phyloP scores from a whole-genome alignment of 176 grass and related monocot genomes.

The bread wheat (Triticum aestivum) region IWGSC_CS_RefSeq_v2.1 NC_057806.1:374713981-374714480 shows the following conservation, averaged over 20 bases:
- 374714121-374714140: not conserved
- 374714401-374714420: not conserved
- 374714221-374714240: not conserved
- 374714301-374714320: not conserved
- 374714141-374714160: not conserved
- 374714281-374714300: not conserved
- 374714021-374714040: not conserved
- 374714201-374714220: not conserved
- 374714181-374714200: not conserved
- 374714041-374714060: constrained; percentile 19
- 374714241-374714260: too few species aligned
- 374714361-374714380: not conserved
- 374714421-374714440: not conserved
- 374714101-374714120: not conserved
- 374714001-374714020: not conserved
- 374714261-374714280: not conserved
- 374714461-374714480: not conserved
- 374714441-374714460: too few species aligned
- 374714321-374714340: not conserved
- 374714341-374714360: not conserved
- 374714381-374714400: not conserved
- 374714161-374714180: not conserved
- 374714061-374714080: not conserved
- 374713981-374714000: not conserved
- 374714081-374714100: not conserved